phyloP scores from a whole-genome alignment of 345 rosid genomes.

The Brassica incana region DNA sequence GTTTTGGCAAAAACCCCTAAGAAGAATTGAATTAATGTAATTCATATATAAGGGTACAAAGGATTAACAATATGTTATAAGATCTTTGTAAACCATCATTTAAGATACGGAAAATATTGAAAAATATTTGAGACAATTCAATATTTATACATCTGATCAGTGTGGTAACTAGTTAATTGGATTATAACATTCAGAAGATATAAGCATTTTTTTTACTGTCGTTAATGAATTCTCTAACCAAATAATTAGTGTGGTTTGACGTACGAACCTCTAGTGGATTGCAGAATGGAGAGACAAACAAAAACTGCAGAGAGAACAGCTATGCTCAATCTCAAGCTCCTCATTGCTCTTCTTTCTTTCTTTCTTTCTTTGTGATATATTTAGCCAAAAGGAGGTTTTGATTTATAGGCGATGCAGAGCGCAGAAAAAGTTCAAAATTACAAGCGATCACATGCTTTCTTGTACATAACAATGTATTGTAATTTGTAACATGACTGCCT shows the following conservation, averaged over 20 bases:
- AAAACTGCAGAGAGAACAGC: not conserved
- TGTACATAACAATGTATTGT: not conserved
- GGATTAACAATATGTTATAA: too few species aligned
- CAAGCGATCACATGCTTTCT: not conserved
- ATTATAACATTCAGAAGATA: not conserved
- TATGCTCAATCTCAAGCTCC: not conserved
- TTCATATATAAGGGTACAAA: not conserved
- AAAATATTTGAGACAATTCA: not conserved
- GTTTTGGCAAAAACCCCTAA: too few species aligned
- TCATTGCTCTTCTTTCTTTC: not conserved
- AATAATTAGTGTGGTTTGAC: not conserved
- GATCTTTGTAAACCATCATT: not conserved
- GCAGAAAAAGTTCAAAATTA: not conserved
- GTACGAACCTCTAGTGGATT: not conserved
- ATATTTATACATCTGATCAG: not conserved
- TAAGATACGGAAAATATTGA: not conserved
- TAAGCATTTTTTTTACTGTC: not conserved
- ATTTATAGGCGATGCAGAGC: not conserved
- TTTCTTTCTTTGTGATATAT: not conserved
- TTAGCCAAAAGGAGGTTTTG: not conserved
- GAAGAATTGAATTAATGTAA: not conserved
- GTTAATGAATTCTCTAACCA: not conserved
- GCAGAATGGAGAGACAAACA: slow-evolving; percentile 12
- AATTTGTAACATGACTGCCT: not conserved
- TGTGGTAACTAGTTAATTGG: not conserved